Conservation (phyloP, 1,284 basidiomycete genomes). For the Pterula multifida region DNA sequence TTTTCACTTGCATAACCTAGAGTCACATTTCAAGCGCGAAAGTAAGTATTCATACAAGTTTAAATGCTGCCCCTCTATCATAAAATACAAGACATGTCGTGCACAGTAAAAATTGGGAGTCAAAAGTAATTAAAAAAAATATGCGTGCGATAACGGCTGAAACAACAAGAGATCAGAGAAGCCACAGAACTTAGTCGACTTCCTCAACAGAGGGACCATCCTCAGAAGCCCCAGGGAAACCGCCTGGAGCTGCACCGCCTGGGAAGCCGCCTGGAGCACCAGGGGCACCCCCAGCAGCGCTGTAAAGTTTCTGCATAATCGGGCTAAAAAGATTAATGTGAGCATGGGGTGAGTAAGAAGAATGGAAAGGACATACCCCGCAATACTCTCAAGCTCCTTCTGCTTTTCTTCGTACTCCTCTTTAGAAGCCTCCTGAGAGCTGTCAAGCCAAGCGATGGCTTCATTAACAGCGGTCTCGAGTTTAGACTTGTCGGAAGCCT, state of each 20-base stretch:
- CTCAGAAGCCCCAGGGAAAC: constrained; percentile 40
- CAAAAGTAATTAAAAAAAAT: no score
- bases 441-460: constrained; percentile 83
- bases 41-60: no score
- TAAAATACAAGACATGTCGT: no score
- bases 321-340: constrained; percentile 32
- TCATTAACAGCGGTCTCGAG: constrained; percentile 81
- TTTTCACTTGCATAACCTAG: no score
- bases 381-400: constrained; percentile 88
- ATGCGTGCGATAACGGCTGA: no score
- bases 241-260: constrained; percentile 40
- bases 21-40: no score
- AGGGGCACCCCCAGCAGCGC: constrained; percentile 55
- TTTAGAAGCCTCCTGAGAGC: constrained; percentile 82
- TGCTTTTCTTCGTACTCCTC: constrained; percentile 95
- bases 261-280: constrained; percentile 39
- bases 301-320: constrained; percentile 91
- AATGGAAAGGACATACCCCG: constrained; percentile 35
- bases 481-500: constrained; percentile 78
- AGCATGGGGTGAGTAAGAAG: constrained; percentile 5
- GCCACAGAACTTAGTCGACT: constrained; percentile 45
- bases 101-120: no score
- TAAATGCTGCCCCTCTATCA: no score
- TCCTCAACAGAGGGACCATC: constrained; percentile 86
- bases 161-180: neutral